phyloP scores from a whole-genome alignment of 2,329 filamentous ascomycete genomes.

The Lachnellula suecica region DNA sequence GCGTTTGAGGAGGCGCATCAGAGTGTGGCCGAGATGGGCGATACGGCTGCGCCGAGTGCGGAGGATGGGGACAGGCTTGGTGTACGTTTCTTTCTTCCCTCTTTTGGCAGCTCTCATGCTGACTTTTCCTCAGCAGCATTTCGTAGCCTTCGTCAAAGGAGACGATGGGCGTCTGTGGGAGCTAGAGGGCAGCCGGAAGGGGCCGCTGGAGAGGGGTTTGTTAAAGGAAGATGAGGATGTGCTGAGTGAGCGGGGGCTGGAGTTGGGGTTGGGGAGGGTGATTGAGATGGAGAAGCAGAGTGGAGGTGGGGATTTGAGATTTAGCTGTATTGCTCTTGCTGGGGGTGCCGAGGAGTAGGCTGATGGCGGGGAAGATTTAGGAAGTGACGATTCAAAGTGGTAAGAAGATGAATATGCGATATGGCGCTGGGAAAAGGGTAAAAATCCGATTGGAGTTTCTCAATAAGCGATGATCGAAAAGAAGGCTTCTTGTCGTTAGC shows the following conservation, averaged over 20 bases:
- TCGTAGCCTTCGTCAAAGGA: slow-evolving; percentile 8
- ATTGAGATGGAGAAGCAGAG: slow-evolving; percentile 14
- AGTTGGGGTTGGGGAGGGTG: slow-evolving; percentile 41
- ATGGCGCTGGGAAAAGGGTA: no score
- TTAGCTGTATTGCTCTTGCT: slow-evolving; percentile 17
- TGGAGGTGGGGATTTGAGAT: slow-evolving; percentile 14
- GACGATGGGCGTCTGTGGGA: slow-evolving; percentile 54
- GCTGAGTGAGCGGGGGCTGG: slow-evolving; percentile 72
- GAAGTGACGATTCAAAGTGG: no score
- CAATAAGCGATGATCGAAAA: no score
- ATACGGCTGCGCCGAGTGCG: slow-evolving; percentile 71
- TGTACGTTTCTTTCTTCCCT: slow-evolving; percentile 63
- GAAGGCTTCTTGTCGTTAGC: no score
- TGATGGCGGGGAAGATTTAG: no score
- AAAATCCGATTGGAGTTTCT: no score
- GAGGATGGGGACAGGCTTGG: slow-evolving; percentile 75
- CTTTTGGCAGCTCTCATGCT: background rate
- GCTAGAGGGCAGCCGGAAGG: slow-evolving; percentile 68
- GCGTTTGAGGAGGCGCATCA: slow-evolving; percentile 78
- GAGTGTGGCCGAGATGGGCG: slow-evolving; percentile 80
- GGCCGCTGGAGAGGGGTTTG: slow-evolving; percentile 43
- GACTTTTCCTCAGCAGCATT: slow-evolving; percentile 6
- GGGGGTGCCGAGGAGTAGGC: background rate
- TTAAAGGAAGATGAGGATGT: slow-evolving; percentile 66
- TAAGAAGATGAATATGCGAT: no score